Conservation (phyloP, 768 basidiomycete species). For the Suillus alpinus region DNA sequence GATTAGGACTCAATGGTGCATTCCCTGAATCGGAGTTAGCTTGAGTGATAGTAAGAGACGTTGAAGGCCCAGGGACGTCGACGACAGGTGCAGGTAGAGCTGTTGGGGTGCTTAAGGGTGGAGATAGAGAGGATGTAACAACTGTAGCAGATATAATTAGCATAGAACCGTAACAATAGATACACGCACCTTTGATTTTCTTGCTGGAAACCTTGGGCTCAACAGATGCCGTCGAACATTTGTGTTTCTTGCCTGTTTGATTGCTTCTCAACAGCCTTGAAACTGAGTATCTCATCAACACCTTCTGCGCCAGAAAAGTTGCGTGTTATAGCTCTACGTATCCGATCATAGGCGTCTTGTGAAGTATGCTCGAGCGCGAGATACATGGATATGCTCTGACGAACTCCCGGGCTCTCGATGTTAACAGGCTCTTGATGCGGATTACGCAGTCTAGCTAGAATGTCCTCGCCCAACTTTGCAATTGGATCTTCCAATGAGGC, state of each 20-base stretch:
- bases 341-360: neutral
- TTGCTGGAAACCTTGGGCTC: neutral
- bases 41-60: too few species aligned
- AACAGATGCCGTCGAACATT: neutral
- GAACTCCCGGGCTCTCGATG: slow-evolving; percentile 14
- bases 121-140: too few species aligned
- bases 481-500: slow-evolving; percentile 11
- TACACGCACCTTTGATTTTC: neutral
- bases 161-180: neutral
- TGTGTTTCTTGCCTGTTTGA: neutral
- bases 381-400: neutral
- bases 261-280: too few species aligned
- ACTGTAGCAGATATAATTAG: too few species aligned
- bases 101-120: neutral
- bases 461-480: slow-evolving; percentile 13
- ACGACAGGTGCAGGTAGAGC: neutral
- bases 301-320: neutral
- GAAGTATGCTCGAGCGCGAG: neutral
- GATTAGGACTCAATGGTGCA: neutral
- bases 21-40: too few species aligned
- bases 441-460: slow-evolving; percentile 24
- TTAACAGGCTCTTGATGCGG: slow-evolving; percentile 15
- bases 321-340: neutral
- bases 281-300: neutral
- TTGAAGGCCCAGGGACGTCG: neutral